Percentiles rank a stretch among this genome's conserved stretches.
phyloP scores from a whole-genome alignment of 106 monocot genomes.

The Cymbidium sinense region DNA sequence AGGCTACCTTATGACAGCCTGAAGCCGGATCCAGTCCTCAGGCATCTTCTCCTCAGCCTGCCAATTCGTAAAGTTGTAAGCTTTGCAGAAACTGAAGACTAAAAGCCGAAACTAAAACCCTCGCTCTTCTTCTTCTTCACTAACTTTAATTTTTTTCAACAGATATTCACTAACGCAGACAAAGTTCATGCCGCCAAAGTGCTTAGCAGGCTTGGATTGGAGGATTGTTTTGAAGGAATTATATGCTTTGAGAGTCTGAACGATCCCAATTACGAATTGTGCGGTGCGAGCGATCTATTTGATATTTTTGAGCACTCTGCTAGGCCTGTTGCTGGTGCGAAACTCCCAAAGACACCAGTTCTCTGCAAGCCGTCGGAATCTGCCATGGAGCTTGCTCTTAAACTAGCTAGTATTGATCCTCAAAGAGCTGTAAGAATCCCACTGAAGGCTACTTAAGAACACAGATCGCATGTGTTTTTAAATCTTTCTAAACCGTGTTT shows the following conservation, averaged over 20 bases:
- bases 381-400: conserved; percentile 61
- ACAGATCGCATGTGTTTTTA: neutral
- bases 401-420: conserved; percentile 68
- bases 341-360: conserved; percentile 56
- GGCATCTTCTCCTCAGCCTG: conserved; percentile 50
- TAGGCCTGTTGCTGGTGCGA: conserved; percentile 12
- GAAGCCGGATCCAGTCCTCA: conserved; percentile 60
- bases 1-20: conserved; percentile 70
- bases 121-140: neutral
- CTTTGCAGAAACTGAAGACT: neutral
- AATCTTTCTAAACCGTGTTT: neutral
- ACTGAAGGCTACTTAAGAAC: neutral
- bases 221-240: conserved; percentile 83
- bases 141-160: neutral
- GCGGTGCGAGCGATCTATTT: conserved; percentile 17
- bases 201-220: conserved; percentile 61
- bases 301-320: conserved; percentile 43
- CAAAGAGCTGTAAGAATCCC: conserved; percentile 46
- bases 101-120: neutral
- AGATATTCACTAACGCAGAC: conserved; percentile 86
- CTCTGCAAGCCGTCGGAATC: conserved; percentile 73
- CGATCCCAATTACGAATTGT: conserved; percentile 10
- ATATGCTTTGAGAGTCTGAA: conserved; percentile 95
- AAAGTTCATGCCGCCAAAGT: conserved; percentile 51
- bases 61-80: conserved; percentile 83